phyloP scores from a whole-genome alignment of 768 basidiomycete species.

The Sporobolomyces roseus region DNA sequence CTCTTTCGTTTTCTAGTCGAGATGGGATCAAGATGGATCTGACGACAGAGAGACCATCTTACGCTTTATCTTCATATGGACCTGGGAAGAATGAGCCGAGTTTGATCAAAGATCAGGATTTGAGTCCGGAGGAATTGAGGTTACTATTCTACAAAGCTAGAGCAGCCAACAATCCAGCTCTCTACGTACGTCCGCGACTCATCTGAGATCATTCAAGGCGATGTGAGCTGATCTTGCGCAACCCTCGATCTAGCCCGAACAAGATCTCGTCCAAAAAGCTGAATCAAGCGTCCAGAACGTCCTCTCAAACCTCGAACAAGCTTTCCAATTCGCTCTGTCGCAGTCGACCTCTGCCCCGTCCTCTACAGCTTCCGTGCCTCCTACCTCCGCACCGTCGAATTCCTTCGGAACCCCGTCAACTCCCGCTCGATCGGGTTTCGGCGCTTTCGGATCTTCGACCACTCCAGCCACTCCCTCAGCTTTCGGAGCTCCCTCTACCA shows the following conservation, averaged over 20 bases:
- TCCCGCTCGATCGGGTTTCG: constrained; percentile 19
- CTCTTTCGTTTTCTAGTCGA: constrained; percentile 51
- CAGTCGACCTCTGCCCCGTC: constrained; percentile 5
- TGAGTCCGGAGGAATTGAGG: constrained; percentile 73
- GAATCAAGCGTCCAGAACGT: constrained; percentile 29
- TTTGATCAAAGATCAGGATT: constrained; percentile 64
- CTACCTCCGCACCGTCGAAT: background rate
- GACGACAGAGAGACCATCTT: constrained; percentile 66
- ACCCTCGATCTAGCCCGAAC: constrained; percentile 18
- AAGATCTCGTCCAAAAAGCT: constrained; percentile 26
- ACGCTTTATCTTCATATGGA: constrained; percentile 74
- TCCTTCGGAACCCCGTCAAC: constrained; percentile 7
- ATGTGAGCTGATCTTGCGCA: no score
- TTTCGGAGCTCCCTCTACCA: background rate
- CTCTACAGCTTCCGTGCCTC: background rate
- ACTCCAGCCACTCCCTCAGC: background rate
- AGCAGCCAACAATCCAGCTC: constrained; percentile 21
- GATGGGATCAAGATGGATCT: constrained; percentile 67
- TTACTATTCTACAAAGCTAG: constrained; percentile 47
- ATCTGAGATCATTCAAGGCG: background rate
- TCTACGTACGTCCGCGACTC: constrained; percentile 23
- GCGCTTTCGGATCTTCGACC: constrained; percentile 24
- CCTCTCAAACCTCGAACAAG: constrained; percentile 37
- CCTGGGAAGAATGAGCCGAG: constrained; percentile 70
- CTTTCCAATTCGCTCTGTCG: constrained; percentile 31